Percentiles rank a stretch among this genome's conserved stretches.
Evolutionary conservation across 1,284 basidiomycete genomes (phyloP).

Genomic region (Ceratobasidium sp.): DNA sequence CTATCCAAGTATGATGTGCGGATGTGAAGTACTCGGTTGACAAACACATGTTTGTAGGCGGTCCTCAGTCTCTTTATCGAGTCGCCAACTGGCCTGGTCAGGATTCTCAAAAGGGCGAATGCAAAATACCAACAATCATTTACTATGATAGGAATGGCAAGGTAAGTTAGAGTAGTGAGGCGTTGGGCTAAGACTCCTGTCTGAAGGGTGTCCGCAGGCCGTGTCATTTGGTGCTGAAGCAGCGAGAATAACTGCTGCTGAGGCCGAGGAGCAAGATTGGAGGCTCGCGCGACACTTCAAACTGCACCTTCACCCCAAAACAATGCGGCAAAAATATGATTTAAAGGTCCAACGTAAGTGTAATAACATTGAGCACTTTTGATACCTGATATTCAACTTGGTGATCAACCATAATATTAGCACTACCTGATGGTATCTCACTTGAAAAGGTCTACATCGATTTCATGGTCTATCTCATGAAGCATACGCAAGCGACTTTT

Average conservation of each 20-base stretch:
- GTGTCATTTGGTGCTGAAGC: constrained; percentile 45
- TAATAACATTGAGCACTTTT: too few species aligned
- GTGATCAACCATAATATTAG: background rate
- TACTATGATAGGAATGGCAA: constrained; percentile 38
- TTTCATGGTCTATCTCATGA: constrained; percentile 43
- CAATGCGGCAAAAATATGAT: constrained; percentile 27
- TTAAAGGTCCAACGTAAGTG: constrained; percentile 30
- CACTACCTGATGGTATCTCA: background rate
- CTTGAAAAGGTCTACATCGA: constrained; percentile 41
- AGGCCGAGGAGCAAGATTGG: constrained; percentile 40
- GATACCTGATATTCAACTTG: background rate
- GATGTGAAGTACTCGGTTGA: background rate
- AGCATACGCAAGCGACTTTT: constrained; percentile 43
- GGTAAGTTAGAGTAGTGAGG: constrained; percentile 2
- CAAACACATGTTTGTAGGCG: constrained; percentile 11
- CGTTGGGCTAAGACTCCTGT: background rate
- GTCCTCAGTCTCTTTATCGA: constrained; percentile 10
- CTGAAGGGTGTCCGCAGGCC: constrained; percentile 12
- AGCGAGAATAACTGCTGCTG: background rate
- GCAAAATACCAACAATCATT: constrained; percentile 44
- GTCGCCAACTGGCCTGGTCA: constrained; percentile 42
- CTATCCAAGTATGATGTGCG: constrained; percentile 14
- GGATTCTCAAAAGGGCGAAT: constrained; percentile 9
- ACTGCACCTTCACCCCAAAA: constrained; percentile 44
- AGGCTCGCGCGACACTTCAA: constrained; percentile 45